Evolutionary conservation across 129 eudicot species (phyloP).

Genomic region (Tagetes erecta): DNA sequence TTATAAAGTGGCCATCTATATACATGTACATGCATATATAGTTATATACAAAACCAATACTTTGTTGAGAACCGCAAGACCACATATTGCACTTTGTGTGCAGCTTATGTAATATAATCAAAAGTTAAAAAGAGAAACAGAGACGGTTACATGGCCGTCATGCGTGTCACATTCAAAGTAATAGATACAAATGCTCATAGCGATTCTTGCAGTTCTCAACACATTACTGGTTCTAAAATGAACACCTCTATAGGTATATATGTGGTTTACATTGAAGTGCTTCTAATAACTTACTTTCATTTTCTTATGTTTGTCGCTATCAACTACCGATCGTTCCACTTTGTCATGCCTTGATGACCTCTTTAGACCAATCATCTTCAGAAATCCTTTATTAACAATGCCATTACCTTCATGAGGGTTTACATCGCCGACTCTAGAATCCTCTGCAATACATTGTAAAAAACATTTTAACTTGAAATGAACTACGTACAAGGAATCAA

Average conservation of each 20-base stretch:
- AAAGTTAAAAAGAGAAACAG: no score
- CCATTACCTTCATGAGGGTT: constrained; percentile 36
- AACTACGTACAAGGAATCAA: neutral
- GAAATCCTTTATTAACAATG: constrained; percentile 46
- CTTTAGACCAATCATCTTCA: constrained; percentile 66
- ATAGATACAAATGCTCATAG: no score
- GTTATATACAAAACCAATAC: no score
- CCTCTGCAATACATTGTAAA: constrained; percentile 39
- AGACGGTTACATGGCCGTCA: no score
- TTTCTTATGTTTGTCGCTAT: constrained; percentile 49
- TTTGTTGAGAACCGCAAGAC: no score
- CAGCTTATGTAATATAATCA: no score
- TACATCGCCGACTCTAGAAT: constrained; percentile 36
- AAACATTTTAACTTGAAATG: neutral
- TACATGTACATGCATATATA: neutral
- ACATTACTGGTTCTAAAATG: neutral
- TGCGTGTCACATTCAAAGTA: no score
- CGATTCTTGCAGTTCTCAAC: no score
- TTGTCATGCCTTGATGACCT: constrained; percentile 54
- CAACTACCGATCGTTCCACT: constrained; percentile 34
- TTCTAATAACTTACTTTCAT: constrained; percentile 49
- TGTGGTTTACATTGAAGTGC: neutral
- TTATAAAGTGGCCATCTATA: neutral
- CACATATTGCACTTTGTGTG: no score
- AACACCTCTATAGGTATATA: neutral